These are phyloP conservation scores for Paxillus rubicundulus DNA, from an alignment of 768 basidiomycete genomes.

Conservation along the genomic window DNA sequence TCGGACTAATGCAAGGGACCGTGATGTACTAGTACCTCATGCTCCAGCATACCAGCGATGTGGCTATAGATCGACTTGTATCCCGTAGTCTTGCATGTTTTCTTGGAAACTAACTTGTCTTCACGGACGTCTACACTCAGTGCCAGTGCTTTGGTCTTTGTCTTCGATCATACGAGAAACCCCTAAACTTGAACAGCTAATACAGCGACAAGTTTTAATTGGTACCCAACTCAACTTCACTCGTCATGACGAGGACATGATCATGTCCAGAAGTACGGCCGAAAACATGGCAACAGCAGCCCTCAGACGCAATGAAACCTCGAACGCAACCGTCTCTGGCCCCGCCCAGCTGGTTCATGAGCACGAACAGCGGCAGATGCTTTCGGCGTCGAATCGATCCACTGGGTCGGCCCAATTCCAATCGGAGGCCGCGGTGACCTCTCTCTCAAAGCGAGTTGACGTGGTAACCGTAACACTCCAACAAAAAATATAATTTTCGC, in stretches of 20 bases:
- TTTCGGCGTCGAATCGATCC: slow-evolving; percentile 79
- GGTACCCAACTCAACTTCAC: not conserved
- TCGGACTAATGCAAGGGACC: slow-evolving; percentile 13
- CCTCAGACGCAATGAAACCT: slow-evolving; percentile 18
- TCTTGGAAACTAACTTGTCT: not conserved
- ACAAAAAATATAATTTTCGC: too few species aligned
- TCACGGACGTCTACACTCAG: too few species aligned
- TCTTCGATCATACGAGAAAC: too few species aligned
- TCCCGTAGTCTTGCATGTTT: slow-evolving; percentile 1
- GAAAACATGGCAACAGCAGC: slow-evolving; percentile 30
- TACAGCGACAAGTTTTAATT: not conserved
- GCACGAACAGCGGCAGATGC: slow-evolving; percentile 63
- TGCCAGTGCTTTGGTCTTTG: too few species aligned
- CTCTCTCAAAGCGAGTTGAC: slow-evolving; percentile 58
- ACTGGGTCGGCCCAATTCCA: slow-evolving; percentile 70
- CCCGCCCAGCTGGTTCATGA: slow-evolving; percentile 36
- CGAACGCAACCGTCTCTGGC: not conserved
- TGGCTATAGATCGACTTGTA: slow-evolving; percentile 3
- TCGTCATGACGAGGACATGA: too few species aligned
- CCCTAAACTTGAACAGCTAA: not conserved
- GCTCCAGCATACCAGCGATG: not conserved
- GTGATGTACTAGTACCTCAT: not conserved
- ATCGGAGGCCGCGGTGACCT: slow-evolving; percentile 54
- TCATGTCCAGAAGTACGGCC: slow-evolving; percentile 14
- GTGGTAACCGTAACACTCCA: too few species aligned